Conservation (phyloP, 176 grass and related monocot species). For the Musa troglodytarum region DNA sequence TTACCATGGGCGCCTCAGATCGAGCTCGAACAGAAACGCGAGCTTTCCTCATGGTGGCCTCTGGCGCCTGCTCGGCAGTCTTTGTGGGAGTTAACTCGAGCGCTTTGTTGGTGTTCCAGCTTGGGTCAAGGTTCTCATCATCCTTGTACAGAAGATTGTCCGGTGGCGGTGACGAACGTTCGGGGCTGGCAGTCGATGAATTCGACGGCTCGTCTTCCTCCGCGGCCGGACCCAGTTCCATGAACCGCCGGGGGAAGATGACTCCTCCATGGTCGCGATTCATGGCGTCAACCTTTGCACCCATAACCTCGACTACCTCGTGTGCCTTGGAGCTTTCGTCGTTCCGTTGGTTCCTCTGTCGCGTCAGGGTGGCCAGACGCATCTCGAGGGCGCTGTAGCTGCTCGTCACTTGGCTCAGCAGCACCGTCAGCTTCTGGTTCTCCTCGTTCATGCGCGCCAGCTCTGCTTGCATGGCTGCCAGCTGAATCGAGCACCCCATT, state of each 20-base stretch:
- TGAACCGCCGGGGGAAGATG: slow-evolving; percentile 46
- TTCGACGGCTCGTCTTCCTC: slow-evolving; percentile 39
- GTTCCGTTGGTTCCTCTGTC: slow-evolving; percentile 30
- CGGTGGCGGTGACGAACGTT: slow-evolving; percentile 27
- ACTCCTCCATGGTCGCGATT: neutral
- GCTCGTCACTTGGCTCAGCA: slow-evolving; percentile 56
- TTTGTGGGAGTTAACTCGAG: slow-evolving; percentile 7
- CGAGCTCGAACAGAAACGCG: slow-evolving; percentile 88
- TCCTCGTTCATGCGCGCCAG: slow-evolving; percentile 72
- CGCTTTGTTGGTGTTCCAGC: neutral
- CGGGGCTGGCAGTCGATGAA: slow-evolving; percentile 72
- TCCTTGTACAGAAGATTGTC: slow-evolving; percentile 25
- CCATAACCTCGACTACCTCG: slow-evolving; percentile 10
- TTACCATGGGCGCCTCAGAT: slow-evolving; percentile 84
- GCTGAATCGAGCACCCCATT: slow-evolving; percentile 20
- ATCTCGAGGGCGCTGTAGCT: slow-evolving; percentile 80
- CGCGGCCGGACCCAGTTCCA: slow-evolving; percentile 32
- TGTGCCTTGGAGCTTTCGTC: slow-evolving; percentile 6
- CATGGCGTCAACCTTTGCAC: neutral
- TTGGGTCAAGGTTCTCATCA: slow-evolving; percentile 29
- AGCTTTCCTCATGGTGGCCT: slow-evolving; percentile 83
- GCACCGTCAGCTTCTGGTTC: slow-evolving; percentile 68
- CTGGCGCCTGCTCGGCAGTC: slow-evolving; percentile 36
- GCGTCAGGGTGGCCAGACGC: slow-evolving; percentile 59
- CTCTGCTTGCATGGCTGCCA: slow-evolving; percentile 53